Base-by-base conservation (phyloP, 331 rosid genomes). In the Quercus tomentella region DNA sequence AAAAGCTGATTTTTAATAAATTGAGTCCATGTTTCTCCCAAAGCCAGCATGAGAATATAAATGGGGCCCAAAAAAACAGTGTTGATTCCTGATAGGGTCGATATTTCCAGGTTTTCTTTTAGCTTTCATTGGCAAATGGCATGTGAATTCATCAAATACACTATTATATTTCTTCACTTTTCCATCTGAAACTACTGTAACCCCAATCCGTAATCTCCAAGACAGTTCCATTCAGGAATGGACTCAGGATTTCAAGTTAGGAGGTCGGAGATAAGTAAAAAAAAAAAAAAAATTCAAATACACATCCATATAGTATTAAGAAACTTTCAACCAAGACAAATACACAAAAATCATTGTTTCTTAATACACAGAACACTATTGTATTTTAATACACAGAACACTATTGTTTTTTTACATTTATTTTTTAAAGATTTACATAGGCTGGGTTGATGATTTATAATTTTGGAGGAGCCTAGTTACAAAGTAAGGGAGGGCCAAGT, bases 71-170 rank as follows among this genome's bases (percentile, higher is more conserved):
- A n/a, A 28, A 76, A 73, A 41, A 67, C 51, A 66, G 74, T 54
- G 79, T 65, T 23, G 86, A 87, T 86, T 81, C 84, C 72, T 26
- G n/a, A 31, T 55, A 37, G 72, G 28, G 7, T 41, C 45, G 45
- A 41, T 41, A 41, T 41, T 75, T 91, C 93, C 84, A 81, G 78
- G 63, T 81, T 85, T 60, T 52, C 51, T 75, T 79, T 63, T 66
- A 57, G 70, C 72, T 80, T 80, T 58, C 72, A 23, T 4, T 28
- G 57, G 17, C 77, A 74, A 68, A 68, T 51, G 77, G 75, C 79
- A 62, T 74, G 69, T 71, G 77, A 23, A 7, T 4, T 33, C 16
- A 66, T 66, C 21, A 70, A 62, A 11, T 16, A 56, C 65, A 60
- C 30, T 2, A 22, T 1, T 22, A 58, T 49, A 22, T 22, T 22